Percentiles rank a stretch among this genome's conserved stretches.
phyloP scores from a whole-genome alignment of 805 yeast species.

The Suhomyces sp. region DNA sequence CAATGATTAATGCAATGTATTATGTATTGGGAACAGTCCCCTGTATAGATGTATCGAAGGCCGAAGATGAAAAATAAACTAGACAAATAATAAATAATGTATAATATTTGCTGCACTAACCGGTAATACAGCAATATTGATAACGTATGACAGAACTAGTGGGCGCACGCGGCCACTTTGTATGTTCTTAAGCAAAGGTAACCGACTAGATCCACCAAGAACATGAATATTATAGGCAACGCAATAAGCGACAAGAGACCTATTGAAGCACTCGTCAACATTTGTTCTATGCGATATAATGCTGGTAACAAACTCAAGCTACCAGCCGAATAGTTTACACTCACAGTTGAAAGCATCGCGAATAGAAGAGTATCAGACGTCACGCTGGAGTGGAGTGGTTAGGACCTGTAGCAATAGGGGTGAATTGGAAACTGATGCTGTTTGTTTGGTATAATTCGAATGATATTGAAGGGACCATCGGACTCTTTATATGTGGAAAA shows the following conservation, averaged over 20 bases:
- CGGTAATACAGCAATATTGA: not conserved
- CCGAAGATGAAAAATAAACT: not conserved
- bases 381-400: too few species aligned
- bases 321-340: constrained; percentile 1
- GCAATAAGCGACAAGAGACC: constrained; percentile 6
- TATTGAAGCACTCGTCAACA: constrained; percentile 6
- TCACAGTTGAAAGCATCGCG: not conserved
- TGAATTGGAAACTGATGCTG: not conserved
- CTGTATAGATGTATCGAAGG: not conserved
- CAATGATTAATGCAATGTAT: not conserved
- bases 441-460: not conserved
- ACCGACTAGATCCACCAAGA: constrained; percentile 4
- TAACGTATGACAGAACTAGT: not conserved
- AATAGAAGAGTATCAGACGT: not conserved
- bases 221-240: constrained; percentile 1
- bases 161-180: not conserved
- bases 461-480: not conserved
- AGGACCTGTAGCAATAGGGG: too few species aligned
- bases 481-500: not conserved
- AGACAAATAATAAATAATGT: not conserved
- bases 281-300: constrained; percentile 3
- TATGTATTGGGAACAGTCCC: not conserved
- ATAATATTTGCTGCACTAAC: not conserved
- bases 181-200: constrained; percentile 5
- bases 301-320: constrained; percentile 2